These are phyloP conservation scores for Neurospora sp. DNA, from an alignment of 495 filamentous ascomycete species.

Conservation along the genomic window DNA sequence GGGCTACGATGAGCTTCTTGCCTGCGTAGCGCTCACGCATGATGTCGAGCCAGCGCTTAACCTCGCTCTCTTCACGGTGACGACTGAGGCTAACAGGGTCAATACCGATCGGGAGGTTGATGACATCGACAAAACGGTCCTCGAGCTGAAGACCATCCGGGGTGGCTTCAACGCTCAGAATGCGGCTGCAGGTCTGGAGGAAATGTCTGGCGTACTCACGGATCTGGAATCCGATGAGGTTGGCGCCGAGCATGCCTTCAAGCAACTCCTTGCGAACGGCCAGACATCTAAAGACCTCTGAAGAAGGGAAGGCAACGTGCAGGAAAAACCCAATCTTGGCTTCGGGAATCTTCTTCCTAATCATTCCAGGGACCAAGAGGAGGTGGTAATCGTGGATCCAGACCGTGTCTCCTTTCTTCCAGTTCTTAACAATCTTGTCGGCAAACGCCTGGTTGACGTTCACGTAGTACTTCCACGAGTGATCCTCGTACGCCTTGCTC, in stretches of 20 bases:
- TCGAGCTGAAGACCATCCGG: slow-evolving; percentile 83
- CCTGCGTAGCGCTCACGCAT: slow-evolving; percentile 71
- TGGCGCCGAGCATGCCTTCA: slow-evolving; percentile 83
- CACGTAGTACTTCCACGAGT: slow-evolving; percentile 90
- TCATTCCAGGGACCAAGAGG: slow-evolving; percentile 81
- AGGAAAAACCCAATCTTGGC: slow-evolving; percentile 92
- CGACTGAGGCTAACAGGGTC: slow-evolving; percentile 65
- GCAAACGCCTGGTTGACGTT: slow-evolving; percentile 85
- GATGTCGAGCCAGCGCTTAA: slow-evolving; percentile 64
- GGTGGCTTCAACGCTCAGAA: slow-evolving; percentile 78
- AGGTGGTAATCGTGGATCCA: slow-evolving; percentile 96
- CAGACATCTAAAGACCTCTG: slow-evolving; percentile 86
- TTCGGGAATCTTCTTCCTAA: slow-evolving; percentile 75
- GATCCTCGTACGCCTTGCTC: slow-evolving; percentile 93
- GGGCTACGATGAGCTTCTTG: slow-evolving; percentile 80
- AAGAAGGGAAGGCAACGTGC: slow-evolving; percentile 89
- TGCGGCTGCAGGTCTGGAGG: slow-evolving; percentile 81
- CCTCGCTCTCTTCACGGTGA: slow-evolving; percentile 61
- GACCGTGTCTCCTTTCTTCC: slow-evolving; percentile 81
- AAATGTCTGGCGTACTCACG: slow-evolving; percentile 89
- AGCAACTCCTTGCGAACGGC: slow-evolving; percentile 74
- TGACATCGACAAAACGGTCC: slow-evolving; percentile 81
- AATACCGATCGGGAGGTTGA: slow-evolving; percentile 67
- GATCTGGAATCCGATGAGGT: slow-evolving; percentile 85
- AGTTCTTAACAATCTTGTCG: slow-evolving; percentile 76